Base-by-base conservation (phyloP, 805 yeast genomes). In the Starmerella sp. region DNA sequence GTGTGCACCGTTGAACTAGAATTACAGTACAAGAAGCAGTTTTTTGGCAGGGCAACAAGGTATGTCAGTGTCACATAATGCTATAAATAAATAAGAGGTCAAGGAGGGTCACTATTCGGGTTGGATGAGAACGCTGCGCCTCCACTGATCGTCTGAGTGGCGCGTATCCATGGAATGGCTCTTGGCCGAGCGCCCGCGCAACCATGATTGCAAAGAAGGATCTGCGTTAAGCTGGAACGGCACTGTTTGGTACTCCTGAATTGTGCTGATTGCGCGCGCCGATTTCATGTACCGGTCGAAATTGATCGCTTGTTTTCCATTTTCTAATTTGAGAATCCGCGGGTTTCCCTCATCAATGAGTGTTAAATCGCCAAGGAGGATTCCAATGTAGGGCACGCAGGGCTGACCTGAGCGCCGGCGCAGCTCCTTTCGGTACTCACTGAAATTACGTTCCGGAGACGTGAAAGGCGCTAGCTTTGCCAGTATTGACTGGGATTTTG, bases 271-370 rank as follows among this genome's bases (percentile, higher is more conserved):
- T n/a, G 69, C 62, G 38, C 59, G 55, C 29, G 68, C 60, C 4
- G 61, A 46, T n/a, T 69, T 62, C 42, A 60, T 56, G 54, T 67
- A 68, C 36, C 71, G 62, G 50, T 70, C 73, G 43, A 70, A 65
- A 54, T 70, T 70, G 57, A 70, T 64, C 30, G 66, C 62, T 1
- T 48, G 51, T 9, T 52, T 48, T 15, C 59, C 60, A 17, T 50
- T 36, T n/a, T 50, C 56, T 22, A 54, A 15, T 14, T 50, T 30
- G 41, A 63, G 49, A n/a, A 32, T 17, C 31, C 61, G 61, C 14
- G 70, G 65, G 54, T 69, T 70, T 32, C 73, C 73, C 55, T 70
- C 73, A 44, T 66, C 70, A 35, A 68, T 61, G 44, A 70, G 64
- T 14, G 69, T 68, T 45, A 70, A 54, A 44, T 70, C 73, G n/a